Evolutionary conservation across 768 basidiomycete genomes (phyloP), one percentile per base, ranked within the genome.

Genomic region (Rubroboletus satanas): DNA sequence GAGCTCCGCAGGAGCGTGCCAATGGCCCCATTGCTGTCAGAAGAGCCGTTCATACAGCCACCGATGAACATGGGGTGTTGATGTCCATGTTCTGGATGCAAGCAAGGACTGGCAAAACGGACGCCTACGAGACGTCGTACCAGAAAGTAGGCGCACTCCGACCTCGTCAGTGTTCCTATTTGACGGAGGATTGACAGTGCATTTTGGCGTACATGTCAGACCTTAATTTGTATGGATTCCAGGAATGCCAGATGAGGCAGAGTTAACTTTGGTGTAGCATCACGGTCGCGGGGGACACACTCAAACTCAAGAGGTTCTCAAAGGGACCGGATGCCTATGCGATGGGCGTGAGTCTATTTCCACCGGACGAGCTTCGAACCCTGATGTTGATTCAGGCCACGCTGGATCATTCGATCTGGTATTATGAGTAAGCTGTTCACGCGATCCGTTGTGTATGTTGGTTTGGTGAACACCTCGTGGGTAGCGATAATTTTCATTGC

Each of bases 131-230:
- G 41, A 66, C 83, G 5, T 80, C 83, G 21, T 93, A 87, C 68
- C 90, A 93, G 62, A 93, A 91, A 74, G 90, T 86, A 48, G 53
- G 57, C 7, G 23, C 2, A 14, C 37, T 45, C 28, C 46, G 11
- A 44, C 23, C 6, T 48, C 23, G 45, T 51, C 36, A 17, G 32
- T 1, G 39, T 51, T 35, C 50, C 38, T 42, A 42, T 42, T 38
- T 61, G 55, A 52, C 41, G 21, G 18, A 42, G 31, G 49, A n/a
- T 21, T 45, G 39, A 14, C 45, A 90, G 88, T 90, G 87, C 64
- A 90, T 92, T 49, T 71, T 93, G 49, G 80, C 83, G 21, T 93
- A 91, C 61, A 75, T 90, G 43, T 91, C 90, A 5, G 90, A 93
- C 67, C 65, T 88, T 21, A 76, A 84, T 60, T 87, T 93, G 91